Conservation (phyloP, 352 stramenopile species). For the Phytophthora pluvialis region DNA sequence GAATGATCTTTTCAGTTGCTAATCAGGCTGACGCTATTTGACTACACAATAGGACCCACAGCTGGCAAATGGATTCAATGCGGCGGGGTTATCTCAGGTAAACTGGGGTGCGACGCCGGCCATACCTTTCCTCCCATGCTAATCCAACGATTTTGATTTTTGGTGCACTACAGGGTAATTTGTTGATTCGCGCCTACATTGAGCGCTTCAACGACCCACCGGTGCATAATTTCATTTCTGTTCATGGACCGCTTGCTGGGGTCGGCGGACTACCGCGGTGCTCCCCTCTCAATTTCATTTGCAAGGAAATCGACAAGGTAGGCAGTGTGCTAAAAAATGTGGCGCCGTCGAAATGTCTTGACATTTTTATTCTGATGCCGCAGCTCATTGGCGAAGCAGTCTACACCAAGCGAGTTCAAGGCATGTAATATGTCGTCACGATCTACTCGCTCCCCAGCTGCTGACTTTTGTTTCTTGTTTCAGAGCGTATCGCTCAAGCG, state of each 20-base stretch:
- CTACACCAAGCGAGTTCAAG: slow-evolving; percentile 89
- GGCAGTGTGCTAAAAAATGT: not conserved
- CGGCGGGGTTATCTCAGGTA: slow-evolving; percentile 92
- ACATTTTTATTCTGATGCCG: slow-evolving; percentile 12
- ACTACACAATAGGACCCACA: slow-evolving; percentile 65
- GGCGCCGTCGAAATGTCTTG: not conserved
- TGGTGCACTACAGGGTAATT: slow-evolving; percentile 71
- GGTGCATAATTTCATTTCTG: slow-evolving; percentile 90
- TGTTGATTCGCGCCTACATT: slow-evolving; percentile 95
- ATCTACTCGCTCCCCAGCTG: not conserved
- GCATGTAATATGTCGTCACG: slow-evolving; percentile 23
- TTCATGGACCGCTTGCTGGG: slow-evolving; percentile 93
- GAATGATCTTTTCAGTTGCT: not conserved
- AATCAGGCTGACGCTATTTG: slow-evolving; percentile 3
- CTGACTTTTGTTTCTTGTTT: slow-evolving; percentile 18
- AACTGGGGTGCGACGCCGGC: not conserved
- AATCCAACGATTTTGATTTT: not conserved
- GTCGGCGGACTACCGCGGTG: slow-evolving; percentile 91
- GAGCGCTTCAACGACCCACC: slow-evolving; percentile 93
- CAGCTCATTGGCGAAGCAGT: slow-evolving; percentile 87
- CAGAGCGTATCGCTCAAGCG: slow-evolving; percentile 87
- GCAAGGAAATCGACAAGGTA: slow-evolving; percentile 84
- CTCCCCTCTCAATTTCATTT: slow-evolving; percentile 83
- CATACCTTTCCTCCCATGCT: not conserved
- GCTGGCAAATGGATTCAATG: slow-evolving; percentile 92